Base-by-base conservation (phyloP, 108 stramenopile genomes). In the Cyclostephanos tholiformis region DNA sequence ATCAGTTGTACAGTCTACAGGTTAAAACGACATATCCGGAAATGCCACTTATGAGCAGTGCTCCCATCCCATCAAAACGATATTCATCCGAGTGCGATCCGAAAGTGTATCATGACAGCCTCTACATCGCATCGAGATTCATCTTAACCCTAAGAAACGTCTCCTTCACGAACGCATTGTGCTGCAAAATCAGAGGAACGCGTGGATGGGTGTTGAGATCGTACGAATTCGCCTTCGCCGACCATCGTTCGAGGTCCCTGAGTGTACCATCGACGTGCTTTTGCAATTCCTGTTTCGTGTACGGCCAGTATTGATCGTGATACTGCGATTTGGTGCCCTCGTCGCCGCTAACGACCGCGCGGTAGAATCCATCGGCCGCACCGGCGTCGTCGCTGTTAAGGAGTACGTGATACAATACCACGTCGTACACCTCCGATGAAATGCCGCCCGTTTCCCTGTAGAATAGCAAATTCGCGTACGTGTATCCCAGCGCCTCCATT, bases 381-480 rank as follows among this genome's bases (percentile, higher is more conserved):
- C 64, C 49, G 4, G 26, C 35, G 49, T 73, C 72, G 27, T 63
- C 73, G 53, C 67, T 71, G 8, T 77, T 49, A 12, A 77, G 49
- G 11, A 81, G 63, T 14, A 80, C 71, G 49, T 74, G 67, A 59
- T 86, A 87, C 6, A 89, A 72, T 4, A 85, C 64, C 6, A 87
- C 86, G 67, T 89, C 88, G 57, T 71, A 89, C 1, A 87, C 86
- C 55, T 85, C 80, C 22, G 79, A 69, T 22, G 85, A 77, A 27
- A 87, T 84, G 8, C 83, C 88, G 19, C 88, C 88, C 17, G 79
- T 84, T 12, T 89, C 86, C 51, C 81, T 78, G 74, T 84, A 89
- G 48, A 89, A 89, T 6, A 87, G 68, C 77, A 89, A 72, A 51
- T 83, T 73, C 10, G 80, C 61, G 62, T 75, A 85, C 27, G 83